These are phyloP conservation scores for Epithemia pelagica DNA, from an alignment of 108 stramenopile species.

Conservation along the genomic window DNA sequence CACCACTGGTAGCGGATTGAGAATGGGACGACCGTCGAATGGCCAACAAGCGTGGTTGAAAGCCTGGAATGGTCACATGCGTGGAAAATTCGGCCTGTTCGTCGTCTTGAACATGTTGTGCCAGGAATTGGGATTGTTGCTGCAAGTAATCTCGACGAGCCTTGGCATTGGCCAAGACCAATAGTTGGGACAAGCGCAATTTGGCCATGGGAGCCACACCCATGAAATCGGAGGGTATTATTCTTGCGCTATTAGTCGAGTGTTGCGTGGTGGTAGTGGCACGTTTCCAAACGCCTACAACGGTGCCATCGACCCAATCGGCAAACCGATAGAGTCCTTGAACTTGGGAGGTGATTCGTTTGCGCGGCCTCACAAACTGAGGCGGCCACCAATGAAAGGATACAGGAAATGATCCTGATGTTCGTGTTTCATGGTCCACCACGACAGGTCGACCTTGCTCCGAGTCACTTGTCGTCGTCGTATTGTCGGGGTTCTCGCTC, in stretches of 20 bases:
- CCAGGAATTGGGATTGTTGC: conserved; percentile 77
- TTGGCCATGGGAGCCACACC: conserved; percentile 74
- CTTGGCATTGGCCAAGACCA: conserved; percentile 52
- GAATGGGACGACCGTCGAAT: conserved; percentile 21
- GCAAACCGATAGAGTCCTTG: conserved; percentile 41
- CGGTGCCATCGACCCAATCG: conserved; percentile 48
- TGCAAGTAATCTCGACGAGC: conserved; percentile 77
- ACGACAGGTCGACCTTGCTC: neutral
- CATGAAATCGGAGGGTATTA: too few relatives aligned
- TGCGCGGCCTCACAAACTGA: too few relatives aligned
- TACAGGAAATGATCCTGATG: neutral
- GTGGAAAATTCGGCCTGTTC: conserved; percentile 73
- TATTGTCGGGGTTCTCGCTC: neutral
- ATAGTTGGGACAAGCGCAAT: conserved; percentile 54
- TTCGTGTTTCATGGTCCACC: neutral
- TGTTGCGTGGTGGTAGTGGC: conserved; percentile 18
- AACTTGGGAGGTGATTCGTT: conserved; percentile 65
- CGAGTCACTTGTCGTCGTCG: neutral
- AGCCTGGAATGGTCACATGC: conserved; percentile 45
- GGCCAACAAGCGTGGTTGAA: conserved; percentile 57
- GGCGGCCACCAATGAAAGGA: neutral
- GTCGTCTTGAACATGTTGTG: conserved; percentile 62
- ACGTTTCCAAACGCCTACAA: conserved; percentile 77
- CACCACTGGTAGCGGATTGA: conserved; percentile 16
- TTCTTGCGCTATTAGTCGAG: too few relatives aligned